Conservation (phyloP, 768 basidiomycete genomes). For the Phylloporus sp. region DNA sequence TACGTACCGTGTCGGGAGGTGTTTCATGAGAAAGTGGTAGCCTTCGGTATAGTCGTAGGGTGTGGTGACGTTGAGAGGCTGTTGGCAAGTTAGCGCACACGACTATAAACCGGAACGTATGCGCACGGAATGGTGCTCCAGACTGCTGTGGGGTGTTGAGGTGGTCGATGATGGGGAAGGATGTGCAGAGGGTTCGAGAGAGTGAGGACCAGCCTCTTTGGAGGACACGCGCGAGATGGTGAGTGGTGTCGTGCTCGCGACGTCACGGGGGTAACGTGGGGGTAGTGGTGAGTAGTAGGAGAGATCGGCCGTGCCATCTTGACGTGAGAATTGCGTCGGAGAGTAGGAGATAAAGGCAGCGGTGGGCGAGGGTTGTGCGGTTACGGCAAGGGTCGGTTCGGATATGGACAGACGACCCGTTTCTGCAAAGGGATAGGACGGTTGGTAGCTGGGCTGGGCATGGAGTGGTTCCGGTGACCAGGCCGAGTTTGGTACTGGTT, state of each 20-base stretch:
- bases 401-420: constrained; percentile 29
- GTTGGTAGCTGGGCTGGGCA: constrained; percentile 31
- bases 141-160: constrained; percentile 37
- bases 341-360: constrained; percentile 30
- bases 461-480: constrained; percentile 38
- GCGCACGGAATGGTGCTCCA: constrained; percentile 32
- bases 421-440: constrained; percentile 25
- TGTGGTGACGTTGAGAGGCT: constrained; percentile 56
- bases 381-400: constrained; percentile 28
- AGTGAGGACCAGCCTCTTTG: constrained; percentile 26
- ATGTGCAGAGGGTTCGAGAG: constrained; percentile 29
- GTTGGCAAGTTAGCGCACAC: constrained; percentile 52
- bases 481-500: constrained; percentile 29
- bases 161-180: constrained; percentile 42
- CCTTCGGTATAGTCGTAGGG: constrained; percentile 96
- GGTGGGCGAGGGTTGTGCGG: constrained; percentile 27
- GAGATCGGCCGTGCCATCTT: constrained; percentile 36
- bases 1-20: constrained; percentile 77
- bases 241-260: constrained; percentile 38
- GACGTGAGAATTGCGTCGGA: constrained; percentile 31
- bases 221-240: constrained; percentile 27
- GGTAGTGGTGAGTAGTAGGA: constrained; percentile 23
- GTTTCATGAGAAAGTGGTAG: constrained; percentile 95
- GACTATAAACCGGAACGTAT: constrained; percentile 14
- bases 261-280: constrained; percentile 51